Evolutionary conservation across 306 rosid genomes (phyloP), one percentile per base, ranked within the genome.

Genomic region (Heteromeles arbutifolia): DNA sequence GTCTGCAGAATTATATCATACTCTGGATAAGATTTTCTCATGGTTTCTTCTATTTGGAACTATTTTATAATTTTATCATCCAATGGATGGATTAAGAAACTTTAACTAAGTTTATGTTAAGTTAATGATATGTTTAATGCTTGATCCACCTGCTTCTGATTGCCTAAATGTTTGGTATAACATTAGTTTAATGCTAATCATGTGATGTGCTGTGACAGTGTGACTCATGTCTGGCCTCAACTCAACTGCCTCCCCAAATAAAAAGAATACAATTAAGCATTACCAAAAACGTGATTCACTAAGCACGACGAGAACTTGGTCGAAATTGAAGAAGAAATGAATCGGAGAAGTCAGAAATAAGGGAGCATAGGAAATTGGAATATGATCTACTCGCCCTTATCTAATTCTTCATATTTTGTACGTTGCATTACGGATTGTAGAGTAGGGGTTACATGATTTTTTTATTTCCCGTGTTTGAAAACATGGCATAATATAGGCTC

Each of bases 1-100:
- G 21, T 18, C 54, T 48, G 54, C 54, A 15, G 21, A 48, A 48
- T 39, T 39, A 39, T 48, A 64, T 43, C 70, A 62, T 56, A 41
- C 3, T 31, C 22, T 56, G 79, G 78, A 87, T 79, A 72, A 77
- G 81, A 80, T 50, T 78, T 66, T 24, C 73, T 52, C 54, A 81
- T 70, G 52, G 67, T 75, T 54, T 50, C 74, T 73, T 71, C 63
- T 58, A 17, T 26, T 61, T 56, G 70, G 73, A 77, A 2, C 64
- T 82, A 11, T 70, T 14, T 13, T 39, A 5, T 67, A 14, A 18
- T 65, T 78, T 88, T 83, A 81, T 82, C 80, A 37, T 63, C n/a
- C 80, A 79, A 71, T 54, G 57, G 48, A 25, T 82, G 79, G 72
- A 57, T 67, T 24, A 37, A 61, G 77, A 79, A 72, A 85, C 76